Evolutionary conservation across 2,329 filamentous ascomycete species (phyloP).

Genomic region (Calonectria multiphialidica): DNA sequence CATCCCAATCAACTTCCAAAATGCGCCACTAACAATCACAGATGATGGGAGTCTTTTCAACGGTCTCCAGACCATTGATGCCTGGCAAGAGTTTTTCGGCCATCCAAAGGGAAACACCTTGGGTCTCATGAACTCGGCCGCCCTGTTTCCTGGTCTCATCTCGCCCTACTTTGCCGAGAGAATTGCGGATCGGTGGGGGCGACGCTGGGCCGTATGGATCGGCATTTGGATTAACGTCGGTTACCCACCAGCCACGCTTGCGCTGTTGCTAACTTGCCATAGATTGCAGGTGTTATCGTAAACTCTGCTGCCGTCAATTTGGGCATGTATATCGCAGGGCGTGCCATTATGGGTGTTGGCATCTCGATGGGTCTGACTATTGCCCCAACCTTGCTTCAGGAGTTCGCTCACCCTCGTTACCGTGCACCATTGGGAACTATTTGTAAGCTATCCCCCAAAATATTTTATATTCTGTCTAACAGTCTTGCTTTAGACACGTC

Average conservation of each 20-base stretch:
- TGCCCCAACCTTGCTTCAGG: neutral
- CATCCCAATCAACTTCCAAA: too few species aligned
- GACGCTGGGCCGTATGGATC: neutral
- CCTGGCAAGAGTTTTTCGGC: conserved; percentile 4
- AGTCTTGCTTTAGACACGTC: neutral
- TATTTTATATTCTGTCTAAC: neutral
- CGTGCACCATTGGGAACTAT: neutral
- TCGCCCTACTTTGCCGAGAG: neutral
- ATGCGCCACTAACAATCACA: neutral
- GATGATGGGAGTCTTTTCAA: conserved; percentile 6
- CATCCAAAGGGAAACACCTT: neutral
- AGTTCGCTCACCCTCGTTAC: neutral
- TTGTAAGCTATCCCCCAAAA: neutral
- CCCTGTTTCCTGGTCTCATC: neutral
- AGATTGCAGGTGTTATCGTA: neutral
- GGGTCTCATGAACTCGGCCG: conserved; percentile 1
- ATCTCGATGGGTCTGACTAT: conserved; percentile 4
- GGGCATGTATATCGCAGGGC: neutral
- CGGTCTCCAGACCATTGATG: neutral
- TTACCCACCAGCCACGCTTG: too few species aligned
- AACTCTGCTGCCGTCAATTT: neutral
- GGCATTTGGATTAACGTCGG: conserved; percentile 2
- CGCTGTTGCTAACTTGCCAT: neutral
- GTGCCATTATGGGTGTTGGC: neutral
- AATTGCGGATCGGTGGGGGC: neutral